Base-by-base conservation (phyloP, 2,329 filamentous ascomycete genomes). In the Cladosporium halotolerans region DNA sequence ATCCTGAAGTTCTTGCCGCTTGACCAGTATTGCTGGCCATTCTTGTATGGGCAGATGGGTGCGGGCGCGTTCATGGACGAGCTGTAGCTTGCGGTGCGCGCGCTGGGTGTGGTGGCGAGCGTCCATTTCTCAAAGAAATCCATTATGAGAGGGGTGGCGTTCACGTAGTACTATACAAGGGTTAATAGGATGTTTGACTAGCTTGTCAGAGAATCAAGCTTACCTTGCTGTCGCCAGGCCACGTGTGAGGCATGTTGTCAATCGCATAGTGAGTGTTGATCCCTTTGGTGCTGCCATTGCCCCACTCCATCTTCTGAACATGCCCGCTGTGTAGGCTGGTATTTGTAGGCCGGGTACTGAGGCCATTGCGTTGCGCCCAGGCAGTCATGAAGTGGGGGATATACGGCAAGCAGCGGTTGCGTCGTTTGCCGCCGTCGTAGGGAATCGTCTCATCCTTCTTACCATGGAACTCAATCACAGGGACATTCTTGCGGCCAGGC, bases 391-490 rank as follows among this genome's bases (percentile, higher is more conserved):
- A 72, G 39, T 58, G 56, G 14, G 60, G 57, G 6, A 62, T 34
- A 7, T 43, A 32, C 1, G 61, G 60, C 19, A 63, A 41, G 49
- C 61, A 63, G 18, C 55, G 49, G 19, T 53, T n/a, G 45, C 60
- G 51, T 4, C 57, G 49, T 54, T 45, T 50, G 2, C 70, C 72
- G 14, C 72, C 73, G 1, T 53, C 41, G 50, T 74, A 75, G 1
- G 61, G 55, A 18, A 75, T 74, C 1, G 66, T 69, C 2, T 57
- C 58, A 52, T 75, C 73, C 9, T 59, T 58, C 11, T 60, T 61
- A 32, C 72, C 73, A 55, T 76, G 73, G 33, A 72, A 67, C 40
- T 74, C 72, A 42, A 74, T 60, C 13, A 73, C 58, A 0, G 69
- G 74, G 40, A 71, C 67, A 38, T 69, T 67, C 40, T 34, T 58